These are phyloP conservation scores for Canavalia gladiata DNA, from an alignment of 306 rosid genomes.

Conservation along the genomic window DNA sequence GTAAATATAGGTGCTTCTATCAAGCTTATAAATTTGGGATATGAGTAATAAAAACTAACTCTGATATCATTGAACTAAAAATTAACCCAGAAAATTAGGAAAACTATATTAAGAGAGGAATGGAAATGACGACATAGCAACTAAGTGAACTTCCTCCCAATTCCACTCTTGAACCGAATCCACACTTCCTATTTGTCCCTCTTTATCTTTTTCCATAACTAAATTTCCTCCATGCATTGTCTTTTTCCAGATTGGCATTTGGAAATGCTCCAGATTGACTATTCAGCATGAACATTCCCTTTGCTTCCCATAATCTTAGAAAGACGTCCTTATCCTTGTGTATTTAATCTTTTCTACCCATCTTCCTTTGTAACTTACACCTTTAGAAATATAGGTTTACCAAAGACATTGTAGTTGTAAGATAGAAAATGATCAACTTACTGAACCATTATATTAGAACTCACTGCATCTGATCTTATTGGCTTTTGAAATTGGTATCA, in stretches of 20 bases:
- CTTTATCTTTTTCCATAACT: background rate
- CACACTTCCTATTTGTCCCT: background rate
- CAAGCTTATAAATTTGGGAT: conserved; percentile 71
- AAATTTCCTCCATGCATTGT: background rate
- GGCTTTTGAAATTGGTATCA: background rate
- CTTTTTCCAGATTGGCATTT: background rate
- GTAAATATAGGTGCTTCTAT: conserved; percentile 51
- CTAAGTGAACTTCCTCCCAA: background rate
- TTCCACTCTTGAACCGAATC: background rate
- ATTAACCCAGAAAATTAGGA: background rate
- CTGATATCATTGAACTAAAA: background rate
- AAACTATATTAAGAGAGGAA: background rate
- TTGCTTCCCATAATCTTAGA: background rate
- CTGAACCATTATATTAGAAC: background rate
- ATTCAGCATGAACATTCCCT: background rate
- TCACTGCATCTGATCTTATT: background rate
- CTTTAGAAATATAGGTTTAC: no score
- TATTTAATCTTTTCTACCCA: background rate
- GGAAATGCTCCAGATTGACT: background rate
- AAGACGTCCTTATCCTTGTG: background rate
- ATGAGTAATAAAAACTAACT: background rate
- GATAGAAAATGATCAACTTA: background rate
- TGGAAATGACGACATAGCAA: background rate
- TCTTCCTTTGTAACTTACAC: background rate
- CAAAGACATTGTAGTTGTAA: background rate